Percentiles rank a stretch among this genome's conserved stretches.
Conservation (phyloP, 257 asterid species). For the Primulina huaijiensis region DNA sequence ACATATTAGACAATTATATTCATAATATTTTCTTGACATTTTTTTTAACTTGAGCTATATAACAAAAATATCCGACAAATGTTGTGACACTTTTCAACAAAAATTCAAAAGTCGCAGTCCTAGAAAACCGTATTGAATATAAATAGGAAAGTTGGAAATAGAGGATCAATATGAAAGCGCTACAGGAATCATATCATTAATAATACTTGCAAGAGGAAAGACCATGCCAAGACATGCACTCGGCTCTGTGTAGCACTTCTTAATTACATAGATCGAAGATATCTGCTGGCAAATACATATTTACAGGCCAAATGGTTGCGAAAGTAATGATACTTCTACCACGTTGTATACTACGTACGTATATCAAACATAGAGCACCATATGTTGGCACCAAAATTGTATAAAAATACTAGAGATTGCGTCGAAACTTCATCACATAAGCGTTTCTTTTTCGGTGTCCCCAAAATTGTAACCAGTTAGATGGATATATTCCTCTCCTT, state of each 20-base stretch:
- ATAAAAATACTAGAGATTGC: conserved; percentile 35
- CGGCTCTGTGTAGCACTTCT: conserved; percentile 14
- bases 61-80: no score
- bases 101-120: no score
- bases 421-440: conserved; percentile 27
- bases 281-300: conserved; percentile 19
- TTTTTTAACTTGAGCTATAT: no score
- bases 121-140: no score
- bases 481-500: conserved; percentile 17
- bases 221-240: conserved; percentile 20
- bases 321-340: conserved; percentile 25
- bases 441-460: conserved; percentile 28
- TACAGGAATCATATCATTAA: conserved; percentile 6
- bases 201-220: conserved; percentile 6
- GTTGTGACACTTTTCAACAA: no score
- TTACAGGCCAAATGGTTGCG: conserved; percentile 27
- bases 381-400: conserved; percentile 33
- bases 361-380: conserved; percentile 30
- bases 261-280: conserved; percentile 18
- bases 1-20: no score
- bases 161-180: background rate
- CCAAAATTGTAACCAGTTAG: conserved; percentile 34
- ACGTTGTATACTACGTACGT: conserved; percentile 29
- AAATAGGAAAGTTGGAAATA: no score
- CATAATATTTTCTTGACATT: no score